Evolutionary conservation across 768 basidiomycete genomes (phyloP).

Genomic region (Lentinula detonsa): DNA sequence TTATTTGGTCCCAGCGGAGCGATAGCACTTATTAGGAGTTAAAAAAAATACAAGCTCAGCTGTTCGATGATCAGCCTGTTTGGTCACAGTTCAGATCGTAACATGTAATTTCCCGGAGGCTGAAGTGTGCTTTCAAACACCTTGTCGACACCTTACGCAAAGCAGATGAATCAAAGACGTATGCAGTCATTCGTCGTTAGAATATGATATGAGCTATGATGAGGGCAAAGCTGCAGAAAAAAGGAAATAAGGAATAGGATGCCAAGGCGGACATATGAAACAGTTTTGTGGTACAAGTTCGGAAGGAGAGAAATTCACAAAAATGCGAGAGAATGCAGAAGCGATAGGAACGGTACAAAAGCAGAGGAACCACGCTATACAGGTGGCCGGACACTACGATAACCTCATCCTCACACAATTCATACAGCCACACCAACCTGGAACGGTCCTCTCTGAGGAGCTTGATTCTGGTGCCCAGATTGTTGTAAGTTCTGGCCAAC

Average conservation of each 20-base stretch:
- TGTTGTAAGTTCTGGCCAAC: conserved; percentile 29
- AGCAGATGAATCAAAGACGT: not conserved
- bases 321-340: not conserved
- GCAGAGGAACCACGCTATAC: not conserved
- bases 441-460: conserved; percentile 5
- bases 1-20: not conserved
- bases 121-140: not conserved
- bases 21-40: not conserved
- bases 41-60: not conserved
- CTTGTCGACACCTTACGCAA: not conserved
- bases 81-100: not conserved
- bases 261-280: not conserved
- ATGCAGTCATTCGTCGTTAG: not conserved
- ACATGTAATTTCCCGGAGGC: not conserved
- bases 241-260: not conserved
- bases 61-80: conserved; percentile 3
- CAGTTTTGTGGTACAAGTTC: conserved; percentile 1
- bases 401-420: not conserved
- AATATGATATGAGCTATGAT: not conserved
- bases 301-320: not conserved
- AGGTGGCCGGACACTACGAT: not conserved
- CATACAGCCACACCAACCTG: conserved; percentile 4
- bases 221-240: not conserved
- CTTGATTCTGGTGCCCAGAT: conserved; percentile 10
- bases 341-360: not conserved